A percentile compares a stretch with the other conserved stretches of the same genome.
Conservation (phyloP, 805 yeast species). For the Barnettozyma wickerhamii region DNA sequence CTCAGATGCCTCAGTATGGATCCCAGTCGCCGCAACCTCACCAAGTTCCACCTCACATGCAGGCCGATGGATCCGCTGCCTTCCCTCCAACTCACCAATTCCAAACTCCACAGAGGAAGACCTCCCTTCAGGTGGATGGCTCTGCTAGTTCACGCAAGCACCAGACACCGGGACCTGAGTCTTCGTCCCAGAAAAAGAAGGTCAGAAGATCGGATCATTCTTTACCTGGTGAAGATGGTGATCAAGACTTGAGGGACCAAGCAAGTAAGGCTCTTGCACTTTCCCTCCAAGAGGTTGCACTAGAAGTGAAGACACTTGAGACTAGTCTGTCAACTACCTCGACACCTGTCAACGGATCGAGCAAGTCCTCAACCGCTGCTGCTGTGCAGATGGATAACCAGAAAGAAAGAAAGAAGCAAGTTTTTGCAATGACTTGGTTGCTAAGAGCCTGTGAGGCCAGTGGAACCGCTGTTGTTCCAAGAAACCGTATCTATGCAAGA, state of each 20-base stretch:
- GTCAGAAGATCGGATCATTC: slow-evolving; percentile 25
- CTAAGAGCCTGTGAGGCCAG: slow-evolving; percentile 55
- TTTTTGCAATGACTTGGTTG: slow-evolving; percentile 81
- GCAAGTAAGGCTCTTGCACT: slow-evolving; percentile 27
- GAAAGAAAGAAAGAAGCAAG: slow-evolving; percentile 62
- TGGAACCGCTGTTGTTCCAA: slow-evolving; percentile 52
- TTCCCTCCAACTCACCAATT: slow-evolving; percentile 11
- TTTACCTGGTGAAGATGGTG: slow-evolving; percentile 30
- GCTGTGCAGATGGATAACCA: slow-evolving; percentile 25
- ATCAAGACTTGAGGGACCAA: slow-evolving; percentile 32
- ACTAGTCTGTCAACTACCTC: slow-evolving; percentile 10
- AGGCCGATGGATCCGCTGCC: slow-evolving; percentile 4
- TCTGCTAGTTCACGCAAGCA: slow-evolving; percentile 4
- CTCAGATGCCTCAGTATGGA: slow-evolving; percentile 7
- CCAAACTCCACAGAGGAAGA: slow-evolving; percentile 25
- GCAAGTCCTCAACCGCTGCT: slow-evolving; percentile 21
- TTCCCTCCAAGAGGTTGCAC: slow-evolving; percentile 41
- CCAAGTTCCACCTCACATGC: slow-evolving; percentile 9
- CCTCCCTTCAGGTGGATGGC: slow-evolving; percentile 11
- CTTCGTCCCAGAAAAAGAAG: slow-evolving; percentile 21
- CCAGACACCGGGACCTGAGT: slow-evolving; percentile 15
- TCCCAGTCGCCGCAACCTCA: slow-evolving; percentile 4
- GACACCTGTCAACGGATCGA: slow-evolving; percentile 4
- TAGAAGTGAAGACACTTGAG: slow-evolving; percentile 41
- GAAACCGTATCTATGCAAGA: slow-evolving; percentile 64